These are phyloP conservation scores for Aspergillus conjunctus DNA, from an alignment of 495 filamentous ascomycete genomes.

Conservation along the genomic window DNA sequence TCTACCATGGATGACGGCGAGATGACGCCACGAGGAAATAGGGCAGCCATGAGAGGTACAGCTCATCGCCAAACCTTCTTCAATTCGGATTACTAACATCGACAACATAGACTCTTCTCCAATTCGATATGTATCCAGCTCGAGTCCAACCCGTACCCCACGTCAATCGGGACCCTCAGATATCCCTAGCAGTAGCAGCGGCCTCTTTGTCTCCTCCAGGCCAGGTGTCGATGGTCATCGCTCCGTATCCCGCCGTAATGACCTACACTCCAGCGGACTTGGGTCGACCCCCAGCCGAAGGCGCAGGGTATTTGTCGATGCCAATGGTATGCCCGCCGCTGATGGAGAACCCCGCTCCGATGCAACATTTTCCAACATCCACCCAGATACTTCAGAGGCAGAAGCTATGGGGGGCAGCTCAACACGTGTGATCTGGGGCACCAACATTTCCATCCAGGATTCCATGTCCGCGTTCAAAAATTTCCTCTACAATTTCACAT, in stretches of 20 bases:
- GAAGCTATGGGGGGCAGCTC: constrained; percentile 80
- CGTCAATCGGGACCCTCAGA: constrained; percentile 59
- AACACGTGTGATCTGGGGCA: constrained; percentile 92
- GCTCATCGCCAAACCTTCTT: neutral
- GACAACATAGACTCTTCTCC: constrained; percentile 75
- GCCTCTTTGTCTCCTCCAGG: constrained; percentile 75
- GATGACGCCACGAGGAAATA: constrained; percentile 72
- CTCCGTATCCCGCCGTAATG: constrained; percentile 63
- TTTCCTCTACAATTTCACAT: constrained; percentile 85
- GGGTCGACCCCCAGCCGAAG: constrained; percentile 65
- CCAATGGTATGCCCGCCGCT: constrained; percentile 70
- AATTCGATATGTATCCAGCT: constrained; percentile 84
- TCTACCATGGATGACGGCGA: constrained; percentile 62
- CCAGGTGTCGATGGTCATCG: constrained; percentile 53
- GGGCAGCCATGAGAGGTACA: constrained; percentile 65
- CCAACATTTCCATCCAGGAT: constrained; percentile 91
- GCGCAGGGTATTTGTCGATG: constrained; percentile 77
- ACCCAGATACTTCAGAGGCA: constrained; percentile 89
- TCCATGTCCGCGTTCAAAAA: constrained; percentile 84
- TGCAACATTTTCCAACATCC: constrained; percentile 83
- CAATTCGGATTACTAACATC: neutral
- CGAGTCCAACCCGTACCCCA: constrained; percentile 69
- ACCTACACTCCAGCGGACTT: constrained; percentile 77
- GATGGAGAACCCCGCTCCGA: constrained; percentile 64
- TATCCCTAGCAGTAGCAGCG: constrained; percentile 77